Conservation (phyloP, 1,284 basidiomycete genomes). For the Irpex sp. region DNA sequence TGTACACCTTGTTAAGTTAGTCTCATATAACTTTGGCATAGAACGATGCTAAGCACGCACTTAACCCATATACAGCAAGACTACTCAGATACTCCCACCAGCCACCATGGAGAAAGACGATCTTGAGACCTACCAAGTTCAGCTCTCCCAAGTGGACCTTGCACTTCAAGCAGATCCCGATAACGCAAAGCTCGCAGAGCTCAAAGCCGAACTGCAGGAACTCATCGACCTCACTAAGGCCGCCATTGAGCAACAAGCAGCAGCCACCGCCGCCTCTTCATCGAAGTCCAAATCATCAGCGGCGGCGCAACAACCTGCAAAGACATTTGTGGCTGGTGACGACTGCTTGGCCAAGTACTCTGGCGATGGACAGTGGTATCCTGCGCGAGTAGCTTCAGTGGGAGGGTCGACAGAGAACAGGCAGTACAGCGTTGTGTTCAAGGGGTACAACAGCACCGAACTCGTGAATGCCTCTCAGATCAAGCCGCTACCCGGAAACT, state of each 20-base stretch:
- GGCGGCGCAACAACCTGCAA: constrained; percentile 51
- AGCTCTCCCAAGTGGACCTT: constrained; percentile 86
- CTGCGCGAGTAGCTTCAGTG: constrained; percentile 86
- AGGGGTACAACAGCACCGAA: constrained; percentile 94
- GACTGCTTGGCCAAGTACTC: constrained; percentile 93
- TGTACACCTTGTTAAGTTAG: background rate
- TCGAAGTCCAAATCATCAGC: constrained; percentile 46
- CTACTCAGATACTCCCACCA: background rate
- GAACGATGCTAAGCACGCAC: background rate
- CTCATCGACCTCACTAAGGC: constrained; percentile 85
- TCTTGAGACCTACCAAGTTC: constrained; percentile 85
- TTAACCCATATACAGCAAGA: background rate
- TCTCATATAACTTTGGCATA: background rate
- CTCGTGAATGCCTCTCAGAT: constrained; percentile 75
- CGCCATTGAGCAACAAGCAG: constrained; percentile 63
- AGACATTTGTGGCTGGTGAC: constrained; percentile 78
- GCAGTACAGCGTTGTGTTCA: constrained; percentile 92
- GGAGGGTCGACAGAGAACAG: constrained; percentile 84
- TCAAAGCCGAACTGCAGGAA: constrained; percentile 85
- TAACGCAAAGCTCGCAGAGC: constrained; percentile 73
- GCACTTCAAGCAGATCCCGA: constrained; percentile 82
- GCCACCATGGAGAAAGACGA: constrained; percentile 67
- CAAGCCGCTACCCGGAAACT: constrained; percentile 62
- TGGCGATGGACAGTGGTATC: constrained; percentile 87
- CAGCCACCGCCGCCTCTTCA: constrained; percentile 44